Percentiles rank a stretch among this genome's conserved stretches.
Evolutionary conservation across 2,329 filamentous ascomycete genomes (phyloP).

Genomic region (Calonectria pseudoreteaudii): DNA sequence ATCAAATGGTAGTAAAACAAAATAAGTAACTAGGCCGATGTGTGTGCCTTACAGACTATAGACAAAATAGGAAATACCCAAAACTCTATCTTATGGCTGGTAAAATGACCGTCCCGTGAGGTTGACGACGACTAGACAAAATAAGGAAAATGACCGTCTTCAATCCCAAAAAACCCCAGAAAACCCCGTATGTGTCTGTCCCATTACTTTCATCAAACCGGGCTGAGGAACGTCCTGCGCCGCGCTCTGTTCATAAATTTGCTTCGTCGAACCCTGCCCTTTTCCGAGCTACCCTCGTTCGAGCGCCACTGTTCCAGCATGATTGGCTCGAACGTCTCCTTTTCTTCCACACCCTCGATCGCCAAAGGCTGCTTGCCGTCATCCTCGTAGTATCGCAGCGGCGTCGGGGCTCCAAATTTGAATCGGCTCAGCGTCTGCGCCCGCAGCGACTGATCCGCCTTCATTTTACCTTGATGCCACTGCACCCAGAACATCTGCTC

Average conservation of each 20-base stretch:
- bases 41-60: slow-evolving; percentile 2
- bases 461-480: slow-evolving; percentile 29
- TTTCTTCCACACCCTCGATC: not conserved
- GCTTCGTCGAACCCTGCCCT: slow-evolving; percentile 12
- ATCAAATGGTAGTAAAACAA: not conserved
- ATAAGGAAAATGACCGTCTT: slow-evolving; percentile 13
- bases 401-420: slow-evolving; percentile 26
- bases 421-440: slow-evolving; percentile 11
- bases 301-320: slow-evolving; percentile 9
- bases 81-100: slow-evolving; percentile 6
- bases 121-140: not conserved
- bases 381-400: slow-evolving; percentile 27
- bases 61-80: not conserved
- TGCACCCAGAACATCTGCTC: slow-evolving; percentile 39
- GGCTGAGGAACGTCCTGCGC: slow-evolving; percentile 1
- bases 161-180: not conserved
- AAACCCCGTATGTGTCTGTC: not conserved
- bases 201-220: slow-evolving; percentile 8
- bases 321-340: slow-evolving; percentile 6
- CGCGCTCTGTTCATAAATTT: slow-evolving; percentile 14
- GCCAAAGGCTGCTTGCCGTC: not conserved
- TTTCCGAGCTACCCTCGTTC: not conserved
- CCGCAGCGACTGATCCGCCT: slow-evolving; percentile 6
- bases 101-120: slow-evolving; percentile 3
- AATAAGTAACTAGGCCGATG: slow-evolving; percentile 13